Percentiles rank a stretch among this genome's conserved stretches.
Evolutionary conservation across 2,329 filamentous ascomycete genomes (phyloP).

Genomic region (Epicoccum nigrum): DNA sequence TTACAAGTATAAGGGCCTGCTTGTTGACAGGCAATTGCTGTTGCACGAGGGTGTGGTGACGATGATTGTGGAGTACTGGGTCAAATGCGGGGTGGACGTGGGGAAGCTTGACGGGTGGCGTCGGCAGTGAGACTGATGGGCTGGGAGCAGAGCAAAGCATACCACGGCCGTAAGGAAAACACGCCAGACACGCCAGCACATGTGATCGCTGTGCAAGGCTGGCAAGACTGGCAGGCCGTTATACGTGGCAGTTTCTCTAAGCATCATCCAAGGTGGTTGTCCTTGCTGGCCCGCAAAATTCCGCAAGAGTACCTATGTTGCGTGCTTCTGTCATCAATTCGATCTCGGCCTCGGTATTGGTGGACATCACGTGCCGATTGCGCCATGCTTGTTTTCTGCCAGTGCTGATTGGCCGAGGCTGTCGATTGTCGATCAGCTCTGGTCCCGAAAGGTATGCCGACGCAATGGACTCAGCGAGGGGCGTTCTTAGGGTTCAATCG

Average conservation of each 20-base stretch:
- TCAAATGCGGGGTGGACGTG: constrained; percentile 12
- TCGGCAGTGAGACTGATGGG: neutral
- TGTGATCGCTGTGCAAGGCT: constrained; percentile 4
- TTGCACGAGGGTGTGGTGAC: neutral
- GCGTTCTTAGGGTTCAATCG: neutral
- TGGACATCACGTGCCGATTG: constrained; percentile 8
- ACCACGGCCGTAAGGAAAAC: neutral
- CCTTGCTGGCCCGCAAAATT: constrained; percentile 4
- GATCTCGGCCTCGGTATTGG: constrained; percentile 17
- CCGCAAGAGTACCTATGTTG: constrained; percentile 2
- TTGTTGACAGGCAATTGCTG: neutral
- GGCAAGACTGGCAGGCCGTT: neutral
- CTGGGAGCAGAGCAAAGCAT: neutral
- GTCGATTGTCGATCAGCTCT: constrained; percentile 11
- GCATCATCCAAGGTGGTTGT: neutral
- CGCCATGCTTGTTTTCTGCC: neutral
- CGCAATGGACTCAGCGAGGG: constrained; percentile 16
- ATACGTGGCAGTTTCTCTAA: constrained; percentile 11
- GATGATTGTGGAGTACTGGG: constrained; percentile 1
- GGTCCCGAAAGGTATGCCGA: constrained; percentile 15
- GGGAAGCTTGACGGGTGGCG: constrained; percentile 7
- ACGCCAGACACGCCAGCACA: constrained; percentile 2
- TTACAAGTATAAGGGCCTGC: neutral
- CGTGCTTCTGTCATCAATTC: constrained; percentile 13
- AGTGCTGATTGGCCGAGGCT: constrained; percentile 5